A percentile compares a stretch with the other conserved stretches of the same genome.
These are phyloP conservation scores for Phytophthora megakarya DNA, from an alignment of 352 stramenopile genomes.

Conservation along the genomic window DNA sequence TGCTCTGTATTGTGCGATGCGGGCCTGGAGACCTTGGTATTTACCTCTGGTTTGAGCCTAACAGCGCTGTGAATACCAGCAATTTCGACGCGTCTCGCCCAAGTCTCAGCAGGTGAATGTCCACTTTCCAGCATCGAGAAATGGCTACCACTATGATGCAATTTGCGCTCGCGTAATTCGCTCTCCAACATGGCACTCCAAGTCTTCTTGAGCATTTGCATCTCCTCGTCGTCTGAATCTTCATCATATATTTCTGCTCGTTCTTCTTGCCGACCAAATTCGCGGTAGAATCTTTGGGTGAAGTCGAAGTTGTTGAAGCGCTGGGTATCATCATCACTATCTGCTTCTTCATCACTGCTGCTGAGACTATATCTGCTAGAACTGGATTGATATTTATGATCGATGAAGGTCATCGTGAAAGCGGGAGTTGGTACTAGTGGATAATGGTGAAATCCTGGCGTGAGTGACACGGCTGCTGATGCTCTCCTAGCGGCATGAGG, in stretches of 20 bases:
- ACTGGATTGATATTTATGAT: slow-evolving; percentile 21
- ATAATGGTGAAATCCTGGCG: slow-evolving; percentile 31
- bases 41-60: slow-evolving; percentile 3
- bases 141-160: slow-evolving; percentile 48
- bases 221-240: slow-evolving; percentile 58
- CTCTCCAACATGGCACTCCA: slow-evolving; percentile 56
- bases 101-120: slow-evolving; percentile 37
- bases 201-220: slow-evolving; percentile 58
- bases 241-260: slow-evolving; percentile 23
- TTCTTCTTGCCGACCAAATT: slow-evolving; percentile 34
- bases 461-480: slow-evolving; percentile 34
- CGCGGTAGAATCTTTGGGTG: slow-evolving; percentile 43
- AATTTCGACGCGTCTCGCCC: slow-evolving; percentile 66
- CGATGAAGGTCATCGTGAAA: slow-evolving; percentile 30
- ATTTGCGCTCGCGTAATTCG: slow-evolving; percentile 49
- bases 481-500: slow-evolving; percentile 28
- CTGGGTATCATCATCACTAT: slow-evolving; percentile 25
- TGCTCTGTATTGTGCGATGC: slow-evolving; percentile 10
- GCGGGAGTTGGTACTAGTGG: slow-evolving; percentile 32
- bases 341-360: slow-evolving; percentile 27
- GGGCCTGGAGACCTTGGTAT: slow-evolving; percentile 11
- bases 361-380: slow-evolving; percentile 17
- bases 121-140: slow-evolving; percentile 42
- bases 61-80: slow-evolving; percentile 40
- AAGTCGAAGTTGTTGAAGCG: slow-evolving; percentile 42